A percentile compares a stretch with the other conserved stretches of the same genome.
Conservation (phyloP, 1,284 basidiomycete genomes). For the Afroboletus lepidellus region DNA sequence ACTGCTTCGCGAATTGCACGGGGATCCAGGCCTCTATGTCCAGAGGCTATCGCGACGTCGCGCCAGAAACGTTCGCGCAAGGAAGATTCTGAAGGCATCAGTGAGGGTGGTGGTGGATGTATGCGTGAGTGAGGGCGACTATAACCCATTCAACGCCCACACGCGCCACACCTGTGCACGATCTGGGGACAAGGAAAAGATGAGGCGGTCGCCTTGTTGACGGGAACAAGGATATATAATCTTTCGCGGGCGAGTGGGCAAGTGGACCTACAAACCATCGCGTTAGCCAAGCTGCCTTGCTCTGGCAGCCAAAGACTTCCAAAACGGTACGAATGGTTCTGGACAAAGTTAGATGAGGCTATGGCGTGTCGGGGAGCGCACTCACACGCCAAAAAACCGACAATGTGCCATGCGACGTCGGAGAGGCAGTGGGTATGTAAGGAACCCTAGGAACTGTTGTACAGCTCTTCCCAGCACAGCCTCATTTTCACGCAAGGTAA, state of each 20-base stretch:
- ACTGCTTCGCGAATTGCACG: conserved; percentile 20
- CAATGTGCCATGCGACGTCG: not conserved
- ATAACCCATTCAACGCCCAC: not conserved
- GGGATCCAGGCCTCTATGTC: conserved; percentile 13
- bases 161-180: conserved; percentile 10
- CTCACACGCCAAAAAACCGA: not conserved
- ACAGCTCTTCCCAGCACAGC: conserved; percentile 1
- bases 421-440: not conserved
- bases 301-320: conserved; percentile 14
- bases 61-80: conserved; percentile 28
- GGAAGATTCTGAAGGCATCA: conserved; percentile 16
- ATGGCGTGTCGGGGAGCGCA: not conserved
- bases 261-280: conserved; percentile 22
- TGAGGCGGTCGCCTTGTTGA: not conserved
- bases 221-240: not conserved
- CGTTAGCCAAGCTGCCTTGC: conserved; percentile 10
- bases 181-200: conserved; percentile 4
- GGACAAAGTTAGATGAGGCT: conserved; percentile 5
- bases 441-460: too few relatives aligned
- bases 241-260: conserved; percentile 1
- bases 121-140: conserved; percentile 3
- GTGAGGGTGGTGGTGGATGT: not conserved
- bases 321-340: conserved; percentile 16
- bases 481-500: too few relatives aligned
- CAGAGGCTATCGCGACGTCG: conserved; percentile 18